These are phyloP conservation scores for Cryptococcus deneoformans DNA, from an alignment of 1,284 basidiomycete species.

Conservation along the genomic window DNA sequence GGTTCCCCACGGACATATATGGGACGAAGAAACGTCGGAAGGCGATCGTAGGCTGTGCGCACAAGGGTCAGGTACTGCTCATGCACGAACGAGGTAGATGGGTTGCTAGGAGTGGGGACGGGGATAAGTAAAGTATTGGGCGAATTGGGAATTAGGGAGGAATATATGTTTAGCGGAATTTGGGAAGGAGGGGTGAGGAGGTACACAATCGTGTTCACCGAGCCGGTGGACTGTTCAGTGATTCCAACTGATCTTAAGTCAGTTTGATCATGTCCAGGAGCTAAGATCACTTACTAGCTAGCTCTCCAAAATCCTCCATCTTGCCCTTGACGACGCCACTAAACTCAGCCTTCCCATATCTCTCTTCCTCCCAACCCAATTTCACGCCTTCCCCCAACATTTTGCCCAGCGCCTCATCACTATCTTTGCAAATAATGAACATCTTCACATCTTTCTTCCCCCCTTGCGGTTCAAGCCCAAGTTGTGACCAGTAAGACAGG, in stretches of 20 bases:
- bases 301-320: background rate
- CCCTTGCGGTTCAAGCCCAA: slow-evolving; percentile 38
- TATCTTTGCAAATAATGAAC: slow-evolving; percentile 21
- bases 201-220: slow-evolving; percentile 9
- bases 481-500: slow-evolving; percentile 40
- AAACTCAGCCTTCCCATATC: background rate
- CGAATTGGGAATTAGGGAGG: background rate
- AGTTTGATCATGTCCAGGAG: background rate
- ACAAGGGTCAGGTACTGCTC: slow-evolving; percentile 11
- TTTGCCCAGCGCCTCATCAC: slow-evolving; percentile 1
- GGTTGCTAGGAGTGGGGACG: slow-evolving; percentile 9
- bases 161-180: background rate
- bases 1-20: slow-evolving; percentile 21
- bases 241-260: background rate
- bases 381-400: slow-evolving; percentile 17
- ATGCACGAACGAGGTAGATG: background rate
- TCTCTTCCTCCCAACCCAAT: slow-evolving; percentile 17
- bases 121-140: slow-evolving; percentile 7
- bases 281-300: background rate
- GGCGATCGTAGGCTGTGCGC: slow-evolving; percentile 33
- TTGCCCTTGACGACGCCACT: too few species aligned
- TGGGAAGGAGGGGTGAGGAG: background rate
- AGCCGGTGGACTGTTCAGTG: background rate
- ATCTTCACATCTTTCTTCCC: slow-evolving; percentile 35
- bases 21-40: slow-evolving; percentile 18